phyloP scores from a whole-genome alignment of 441 rosid species.

The Biscutella laevigata region DNA sequence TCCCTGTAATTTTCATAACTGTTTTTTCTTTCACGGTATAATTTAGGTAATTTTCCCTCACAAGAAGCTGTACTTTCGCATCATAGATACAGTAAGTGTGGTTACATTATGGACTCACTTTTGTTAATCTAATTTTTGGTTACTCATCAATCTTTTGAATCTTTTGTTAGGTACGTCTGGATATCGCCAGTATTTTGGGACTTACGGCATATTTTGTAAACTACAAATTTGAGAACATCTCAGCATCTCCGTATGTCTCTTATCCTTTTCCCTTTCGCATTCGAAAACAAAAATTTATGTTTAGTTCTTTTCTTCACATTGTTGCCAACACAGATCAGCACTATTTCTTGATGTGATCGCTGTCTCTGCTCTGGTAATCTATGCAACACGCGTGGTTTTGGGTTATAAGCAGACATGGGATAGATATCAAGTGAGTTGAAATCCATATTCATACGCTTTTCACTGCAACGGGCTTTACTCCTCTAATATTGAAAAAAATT shows the following conservation, averaged over 20 bases:
- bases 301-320: constrained; percentile 1
- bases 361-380: constrained; percentile 66
- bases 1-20: constrained; percentile 18
- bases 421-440: constrained; percentile 73
- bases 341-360: constrained; percentile 81
- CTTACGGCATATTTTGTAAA: constrained; percentile 82
- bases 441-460: background rate
- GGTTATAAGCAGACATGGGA: constrained; percentile 99
- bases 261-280: background rate
- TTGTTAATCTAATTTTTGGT: background rate
- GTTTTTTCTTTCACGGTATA: constrained; percentile 15
- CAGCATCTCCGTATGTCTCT: constrained; percentile 69
- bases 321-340: constrained; percentile 66
- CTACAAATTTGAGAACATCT: constrained; percentile 84
- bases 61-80: constrained; percentile 89
- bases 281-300: background rate
- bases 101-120: background rate
- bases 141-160: constrained; percentile 18
- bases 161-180: constrained; percentile 74
- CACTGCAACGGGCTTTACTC: background rate
- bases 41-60: constrained; percentile 87
- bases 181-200: constrained; percentile 75
- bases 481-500: background rate
- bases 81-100: constrained; percentile 81
- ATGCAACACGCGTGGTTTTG: constrained; percentile 72